Conservation (phyloP, 1,284 basidiomycete genomes). For the Leccinum angustisporum region DNA sequence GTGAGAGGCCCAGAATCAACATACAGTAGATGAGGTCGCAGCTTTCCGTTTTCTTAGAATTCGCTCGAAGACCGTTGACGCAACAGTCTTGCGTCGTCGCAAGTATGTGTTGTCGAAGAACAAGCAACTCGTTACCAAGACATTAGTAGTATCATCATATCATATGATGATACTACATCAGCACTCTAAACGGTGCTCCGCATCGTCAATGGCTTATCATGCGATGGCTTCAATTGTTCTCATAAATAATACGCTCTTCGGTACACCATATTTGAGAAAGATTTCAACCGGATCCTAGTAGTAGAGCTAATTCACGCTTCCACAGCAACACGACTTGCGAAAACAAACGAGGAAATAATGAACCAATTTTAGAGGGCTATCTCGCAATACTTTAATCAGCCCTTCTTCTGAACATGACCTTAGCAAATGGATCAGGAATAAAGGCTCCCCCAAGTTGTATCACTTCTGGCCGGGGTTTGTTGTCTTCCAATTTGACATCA, state of each 20-base stretch:
- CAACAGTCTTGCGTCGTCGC: no score
- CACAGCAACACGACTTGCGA: neutral
- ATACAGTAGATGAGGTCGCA: no score
- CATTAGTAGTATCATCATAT: neutral
- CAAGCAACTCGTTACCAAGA: no score
- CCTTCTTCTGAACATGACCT: conserved; percentile 15
- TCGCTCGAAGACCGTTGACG: no score
- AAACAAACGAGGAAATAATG: neutral
- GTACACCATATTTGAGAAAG: neutral
- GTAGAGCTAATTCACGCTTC: neutral
- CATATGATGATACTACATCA: no score
- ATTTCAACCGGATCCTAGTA: neutral
- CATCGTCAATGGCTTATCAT: neutral
- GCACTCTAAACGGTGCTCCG: no score
- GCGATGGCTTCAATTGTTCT: neutral
- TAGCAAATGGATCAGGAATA: conserved; percentile 1
- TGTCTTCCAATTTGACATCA: conserved; percentile 12
- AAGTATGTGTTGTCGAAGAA: no score
- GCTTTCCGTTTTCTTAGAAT: no score
- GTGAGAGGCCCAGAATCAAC: no score
- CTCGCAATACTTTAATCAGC: neutral
- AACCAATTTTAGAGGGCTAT: neutral
- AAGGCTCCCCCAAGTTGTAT: conserved; percentile 3
- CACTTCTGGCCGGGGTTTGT: neutral
- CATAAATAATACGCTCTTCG: neutral